Evolutionary conservation across 306 rosid genomes (phyloP).

Genomic region (Prunus mira): DNA sequence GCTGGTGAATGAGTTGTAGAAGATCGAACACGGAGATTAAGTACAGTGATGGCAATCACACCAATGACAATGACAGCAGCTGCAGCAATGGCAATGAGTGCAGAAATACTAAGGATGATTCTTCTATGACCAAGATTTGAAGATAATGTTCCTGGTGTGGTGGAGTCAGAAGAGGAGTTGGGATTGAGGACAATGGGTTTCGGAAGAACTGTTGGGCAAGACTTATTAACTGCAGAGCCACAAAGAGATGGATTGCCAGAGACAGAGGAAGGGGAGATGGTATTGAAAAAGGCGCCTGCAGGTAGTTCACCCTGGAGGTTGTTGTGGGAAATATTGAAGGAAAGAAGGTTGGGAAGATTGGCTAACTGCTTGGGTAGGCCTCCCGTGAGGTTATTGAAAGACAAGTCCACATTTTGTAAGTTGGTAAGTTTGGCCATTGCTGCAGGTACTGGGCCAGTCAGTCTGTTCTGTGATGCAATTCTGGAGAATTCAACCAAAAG

Average conservation of each 20-base stretch:
- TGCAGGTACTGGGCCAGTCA: slow-evolving; percentile 70
- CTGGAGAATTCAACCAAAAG: slow-evolving; percentile 40
- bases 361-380: slow-evolving; percentile 80
- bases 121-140: slow-evolving; percentile 61
- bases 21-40: slow-evolving; percentile 80
- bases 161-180: slow-evolving; percentile 63
- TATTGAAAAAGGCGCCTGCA: slow-evolving; percentile 86
- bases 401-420: slow-evolving; percentile 74
- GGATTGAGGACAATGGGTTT: slow-evolving; percentile 98
- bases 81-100: slow-evolving; percentile 97
- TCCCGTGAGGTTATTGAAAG: slow-evolving; percentile 73
- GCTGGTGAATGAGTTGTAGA: slow-evolving; percentile 50
- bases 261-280: slow-evolving; percentile 71
- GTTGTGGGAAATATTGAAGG: slow-evolving; percentile 92
- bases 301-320: slow-evolving; percentile 91
- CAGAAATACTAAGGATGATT: slow-evolving; percentile 94
- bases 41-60: slow-evolving; percentile 87
- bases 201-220: slow-evolving; percentile 85
- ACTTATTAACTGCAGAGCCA: slow-evolving; percentile 76
- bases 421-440: slow-evolving; percentile 63
- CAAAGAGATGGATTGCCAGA: slow-evolving; percentile 84
- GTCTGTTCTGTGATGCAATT: slow-evolving; percentile 58
- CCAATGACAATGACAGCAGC: slow-evolving; percentile 92
- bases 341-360: slow-evolving; percentile 72
- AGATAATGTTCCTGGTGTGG: slow-evolving; percentile 43